A percentile compares a stretch with the other conserved stretches of the same genome.
These are phyloP conservation scores for Hyphopichia khmerensis DNA, from an alignment of 1,139 yeast genomes.

Conservation along the genomic window DNA sequence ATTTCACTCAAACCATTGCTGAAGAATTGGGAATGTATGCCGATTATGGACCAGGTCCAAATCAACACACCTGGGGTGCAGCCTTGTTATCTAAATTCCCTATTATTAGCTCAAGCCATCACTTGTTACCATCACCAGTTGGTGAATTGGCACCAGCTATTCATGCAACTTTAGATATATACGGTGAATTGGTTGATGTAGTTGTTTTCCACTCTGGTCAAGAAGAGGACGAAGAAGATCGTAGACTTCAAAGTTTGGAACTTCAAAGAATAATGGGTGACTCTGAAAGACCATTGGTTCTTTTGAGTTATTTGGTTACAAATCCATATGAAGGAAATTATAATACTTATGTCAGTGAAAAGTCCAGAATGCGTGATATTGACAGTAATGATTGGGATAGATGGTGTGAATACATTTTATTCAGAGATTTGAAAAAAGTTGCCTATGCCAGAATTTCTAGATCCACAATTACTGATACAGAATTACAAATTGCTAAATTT, in stretches of 20 bases:
- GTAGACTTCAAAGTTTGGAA: constrained; percentile 80
- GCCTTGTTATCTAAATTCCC: constrained; percentile 93
- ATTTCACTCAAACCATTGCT: constrained; percentile 85
- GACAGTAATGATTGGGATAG: constrained; percentile 95
- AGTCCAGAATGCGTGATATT: constrained; percentile 87
- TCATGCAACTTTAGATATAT: constrained; percentile 90
- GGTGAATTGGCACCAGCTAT: constrained; percentile 99
- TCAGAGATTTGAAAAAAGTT: constrained; percentile 80
- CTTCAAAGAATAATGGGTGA: constrained; percentile 79
- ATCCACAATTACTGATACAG: constrained; percentile 94
- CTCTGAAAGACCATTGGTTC: constrained; percentile 71
- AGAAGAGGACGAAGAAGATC: constrained; percentile 94
- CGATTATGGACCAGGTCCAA: constrained; percentile 97
- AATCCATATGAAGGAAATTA: constrained; percentile 82
- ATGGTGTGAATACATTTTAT: constrained; percentile 96
- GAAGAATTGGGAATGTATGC: constrained; percentile 93
- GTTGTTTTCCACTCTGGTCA: constrained; percentile 98
- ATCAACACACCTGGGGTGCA: constrained; percentile 98
- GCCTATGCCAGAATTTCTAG: constrained; percentile 95
- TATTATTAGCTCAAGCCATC: constrained; percentile 84
- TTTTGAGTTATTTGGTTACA: constrained; percentile 88
- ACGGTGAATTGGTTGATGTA: constrained; percentile 82
- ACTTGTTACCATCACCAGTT: constrained; percentile 88
- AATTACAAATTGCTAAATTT: constrained; percentile 92
- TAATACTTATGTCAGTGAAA: constrained; percentile 82